Percentiles rank a stretch among this genome's conserved stretches.
Conservation (phyloP, 2,329 filamentous ascomycete genomes). For the Catunica adiposa region DNA sequence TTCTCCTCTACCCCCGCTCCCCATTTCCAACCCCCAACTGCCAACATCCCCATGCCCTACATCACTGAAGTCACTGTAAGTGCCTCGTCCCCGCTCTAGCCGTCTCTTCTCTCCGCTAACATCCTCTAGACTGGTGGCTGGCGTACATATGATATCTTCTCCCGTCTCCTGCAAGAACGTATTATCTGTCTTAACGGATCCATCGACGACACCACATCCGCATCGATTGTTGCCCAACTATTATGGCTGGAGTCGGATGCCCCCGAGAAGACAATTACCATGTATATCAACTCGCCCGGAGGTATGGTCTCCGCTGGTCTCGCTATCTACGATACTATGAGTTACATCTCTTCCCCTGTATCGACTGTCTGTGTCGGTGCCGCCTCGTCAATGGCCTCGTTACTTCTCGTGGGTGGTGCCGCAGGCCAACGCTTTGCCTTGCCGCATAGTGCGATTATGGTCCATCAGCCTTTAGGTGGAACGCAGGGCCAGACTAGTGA, state of each 20-base stretch:
- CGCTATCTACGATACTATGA: slow-evolving; percentile 98
- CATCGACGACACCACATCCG: slow-evolving; percentile 78
- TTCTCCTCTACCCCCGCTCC: not conserved
- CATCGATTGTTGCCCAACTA: slow-evolving; percentile 88
- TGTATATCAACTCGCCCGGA: slow-evolving; percentile 96
- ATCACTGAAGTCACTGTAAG: slow-evolving; percentile 39
- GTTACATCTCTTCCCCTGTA: slow-evolving; percentile 83
- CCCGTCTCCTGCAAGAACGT: slow-evolving; percentile 66
- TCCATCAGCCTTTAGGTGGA: slow-evolving; percentile 80
- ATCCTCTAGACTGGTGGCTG: slow-evolving; percentile 50
- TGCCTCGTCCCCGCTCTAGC: slow-evolving; percentile 14
- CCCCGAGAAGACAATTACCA: slow-evolving; percentile 82
- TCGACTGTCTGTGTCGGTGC: slow-evolving; percentile 91
- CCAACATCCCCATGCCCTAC: slow-evolving; percentile 40
- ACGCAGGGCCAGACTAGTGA: slow-evolving; percentile 53
- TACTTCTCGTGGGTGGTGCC: slow-evolving; percentile 74
- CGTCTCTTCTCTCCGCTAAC: slow-evolving; percentile 17
- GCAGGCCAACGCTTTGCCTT: slow-evolving; percentile 74
- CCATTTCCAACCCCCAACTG: slow-evolving; percentile 18
- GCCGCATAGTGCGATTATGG: slow-evolving; percentile 91
- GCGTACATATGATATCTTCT: slow-evolving; percentile 68
- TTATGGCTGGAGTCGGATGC: slow-evolving; percentile 96
- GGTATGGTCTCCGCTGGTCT: slow-evolving; percentile 68
- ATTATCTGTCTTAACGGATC: slow-evolving; percentile 87
- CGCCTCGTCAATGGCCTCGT: slow-evolving; percentile 84